phyloP scores from a whole-genome alignment of 768 basidiomycete species.

The Naganishia kalamii region DNA sequence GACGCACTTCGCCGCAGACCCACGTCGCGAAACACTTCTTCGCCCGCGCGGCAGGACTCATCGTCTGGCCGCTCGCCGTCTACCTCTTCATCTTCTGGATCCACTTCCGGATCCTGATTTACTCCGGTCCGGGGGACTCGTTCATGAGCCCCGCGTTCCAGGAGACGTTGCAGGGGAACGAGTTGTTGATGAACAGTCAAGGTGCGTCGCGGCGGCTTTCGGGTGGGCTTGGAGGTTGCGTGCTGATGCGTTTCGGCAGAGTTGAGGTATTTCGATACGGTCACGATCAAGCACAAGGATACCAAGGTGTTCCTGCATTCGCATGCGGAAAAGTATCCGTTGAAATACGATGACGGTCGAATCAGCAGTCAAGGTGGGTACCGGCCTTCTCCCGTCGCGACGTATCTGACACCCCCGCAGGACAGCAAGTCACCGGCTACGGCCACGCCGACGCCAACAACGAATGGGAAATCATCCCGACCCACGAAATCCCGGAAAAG shows the following conservation, averaged over 20 bases:
- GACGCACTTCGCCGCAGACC: slow-evolving; percentile 53
- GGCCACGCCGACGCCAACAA: slow-evolving; percentile 92
- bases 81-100: slow-evolving; percentile 95
- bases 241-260: slow-evolving; percentile 53
- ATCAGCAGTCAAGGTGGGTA: slow-evolving; percentile 77
- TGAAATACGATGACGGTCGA: slow-evolving; percentile 90
- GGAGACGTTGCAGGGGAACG: slow-evolving; percentile 86
- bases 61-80: slow-evolving; percentile 76
- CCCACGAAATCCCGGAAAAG: slow-evolving; percentile 85
- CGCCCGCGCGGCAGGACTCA: slow-evolving; percentile 76
- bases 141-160: slow-evolving; percentile 99
- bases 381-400: background rate
- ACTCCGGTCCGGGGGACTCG: slow-evolving; percentile 83
- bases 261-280: slow-evolving; percentile 81
- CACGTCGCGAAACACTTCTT: slow-evolving; percentile 82
- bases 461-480: slow-evolving; percentile 89
- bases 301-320: slow-evolving; percentile 92
- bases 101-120: slow-evolving; percentile 79
- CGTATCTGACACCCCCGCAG: slow-evolving; percentile 46
- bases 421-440: slow-evolving; percentile 94
- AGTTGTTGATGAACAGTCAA: slow-evolving; percentile 82
- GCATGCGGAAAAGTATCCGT: slow-evolving; percentile 80
- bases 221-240: background rate
- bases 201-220: slow-evolving; percentile 53
- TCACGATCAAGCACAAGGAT: slow-evolving; percentile 84